Percentiles rank a stretch among this genome's conserved stretches.
Conservation (phyloP, 1,139 yeast species). For the Saccharomycopsis hybrid region DNA sequence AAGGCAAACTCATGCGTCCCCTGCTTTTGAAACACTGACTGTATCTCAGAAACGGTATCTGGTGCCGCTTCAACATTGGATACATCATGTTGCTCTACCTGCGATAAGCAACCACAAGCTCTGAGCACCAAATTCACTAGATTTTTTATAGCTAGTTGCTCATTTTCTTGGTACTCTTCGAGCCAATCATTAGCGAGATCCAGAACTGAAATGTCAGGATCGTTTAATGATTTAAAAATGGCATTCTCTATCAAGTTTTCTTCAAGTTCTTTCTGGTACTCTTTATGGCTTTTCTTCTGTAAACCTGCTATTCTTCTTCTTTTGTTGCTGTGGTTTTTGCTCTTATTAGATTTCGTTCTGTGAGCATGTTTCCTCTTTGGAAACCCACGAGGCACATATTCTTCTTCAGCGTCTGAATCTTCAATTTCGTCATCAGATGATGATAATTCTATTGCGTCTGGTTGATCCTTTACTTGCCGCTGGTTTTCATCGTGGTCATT, state of each 20-base stretch:
- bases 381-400: constrained; percentile 8
- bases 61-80: constrained; percentile 66
- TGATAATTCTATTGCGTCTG: not conserved
- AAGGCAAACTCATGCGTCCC: constrained; percentile 68
- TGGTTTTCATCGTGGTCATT: too few species aligned
- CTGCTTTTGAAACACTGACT: constrained; percentile 53
- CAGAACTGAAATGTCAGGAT: constrained; percentile 44
- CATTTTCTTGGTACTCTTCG: constrained; percentile 41
- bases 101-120: constrained; percentile 61
- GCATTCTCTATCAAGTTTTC: constrained; percentile 45
- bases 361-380: not conserved
- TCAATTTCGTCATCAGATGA: not conserved
- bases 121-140: constrained; percentile 65
- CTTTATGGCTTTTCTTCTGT: constrained; percentile 8
- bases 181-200: constrained; percentile 71
- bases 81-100: constrained; percentile 72
- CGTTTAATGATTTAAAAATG: constrained; percentile 50
- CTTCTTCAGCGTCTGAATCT: constrained; percentile 3
- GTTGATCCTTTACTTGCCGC: too few species aligned
- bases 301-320: not conserved
- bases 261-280: constrained; percentile 27
- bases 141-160: constrained; percentile 47
- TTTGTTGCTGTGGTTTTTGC: not conserved
- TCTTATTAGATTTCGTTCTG: not conserved
- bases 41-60: constrained; percentile 70